A percentile compares a stretch with the other conserved stretches of the same genome.
phyloP scores from a whole-genome alignment of 345 rosid genomes.

The Pugionium cornutum region DNA sequence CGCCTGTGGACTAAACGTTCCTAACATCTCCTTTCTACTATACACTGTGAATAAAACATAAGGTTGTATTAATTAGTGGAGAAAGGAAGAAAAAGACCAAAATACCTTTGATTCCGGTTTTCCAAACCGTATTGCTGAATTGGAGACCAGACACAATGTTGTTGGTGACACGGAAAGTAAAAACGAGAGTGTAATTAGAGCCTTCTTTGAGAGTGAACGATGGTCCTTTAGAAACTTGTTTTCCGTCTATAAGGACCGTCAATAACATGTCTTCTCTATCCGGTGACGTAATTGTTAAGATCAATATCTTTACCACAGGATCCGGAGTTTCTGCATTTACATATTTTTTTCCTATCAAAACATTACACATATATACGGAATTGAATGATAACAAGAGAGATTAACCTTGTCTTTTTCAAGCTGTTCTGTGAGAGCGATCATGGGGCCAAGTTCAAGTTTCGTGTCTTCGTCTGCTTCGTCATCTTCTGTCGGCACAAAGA shows the following conservation, averaged over 20 bases:
- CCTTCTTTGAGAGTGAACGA: constrained; percentile 97
- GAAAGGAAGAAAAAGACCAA: background rate
- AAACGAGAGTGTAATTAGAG: constrained; percentile 63
- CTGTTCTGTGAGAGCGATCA: constrained; percentile 46
- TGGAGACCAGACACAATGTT: constrained; percentile 89
- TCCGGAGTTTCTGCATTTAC: constrained; percentile 63
- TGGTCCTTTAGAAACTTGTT: constrained; percentile 53
- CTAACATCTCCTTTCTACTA: constrained; percentile 80
- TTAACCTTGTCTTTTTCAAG: constrained; percentile 44
- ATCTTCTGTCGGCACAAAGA: constrained; percentile 38
- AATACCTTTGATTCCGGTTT: constrained; percentile 68
- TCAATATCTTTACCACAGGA: constrained; percentile 78
- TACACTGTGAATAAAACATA: constrained; percentile 53
- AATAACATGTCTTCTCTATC: constrained; percentile 77
- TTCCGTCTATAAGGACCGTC: constrained; percentile 60
- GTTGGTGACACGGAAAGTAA: constrained; percentile 71
- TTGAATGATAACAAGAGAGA: background rate
- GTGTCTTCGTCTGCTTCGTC: constrained; percentile 38
- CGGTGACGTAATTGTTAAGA: constrained; percentile 64
- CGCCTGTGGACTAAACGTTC: constrained; percentile 87
- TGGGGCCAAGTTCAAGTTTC: constrained; percentile 46
- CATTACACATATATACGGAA: background rate
- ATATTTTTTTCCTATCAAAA: constrained; percentile 21
- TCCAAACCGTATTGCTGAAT: constrained; percentile 81
- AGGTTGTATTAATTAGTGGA: background rate